Base-by-base conservation (phyloP, 2,329 filamentous ascomycete species). In the Paracoccidioides lutzii region DNA sequence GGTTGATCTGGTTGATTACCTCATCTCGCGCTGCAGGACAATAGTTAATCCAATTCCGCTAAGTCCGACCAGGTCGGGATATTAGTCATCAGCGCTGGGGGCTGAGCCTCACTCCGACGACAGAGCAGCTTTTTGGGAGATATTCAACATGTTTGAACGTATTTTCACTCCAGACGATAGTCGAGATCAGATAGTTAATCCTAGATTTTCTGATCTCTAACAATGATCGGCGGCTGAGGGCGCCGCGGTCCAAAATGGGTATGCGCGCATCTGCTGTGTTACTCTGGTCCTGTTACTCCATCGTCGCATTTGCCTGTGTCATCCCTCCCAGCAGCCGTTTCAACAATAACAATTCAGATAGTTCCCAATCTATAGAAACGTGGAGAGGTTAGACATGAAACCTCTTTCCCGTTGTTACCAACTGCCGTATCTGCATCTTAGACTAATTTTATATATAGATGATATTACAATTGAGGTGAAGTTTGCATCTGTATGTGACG, bases 401-500 rank as follows among this genome's bases (percentile, higher is more conserved):
- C 22, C 49, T 42, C 9, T 41, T 41, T 37, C 5, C 22, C 32
- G 12, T 22, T 32, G 9, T 32, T 55, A 15, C 30, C 8, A 14
- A 4, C 7, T 42, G 40, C 15, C 8, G 40, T 15, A 12, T 33
- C 30, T 14, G 9, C n/a, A 49, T 37, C 33, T 7, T 28, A 52
- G 10, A 33, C 37, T 41, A n/a, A 52, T n/a, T 32, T 33, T 52
- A 54, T 58, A 66, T 45, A 54, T 58, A 67, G 65, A 62, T 56
- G 50, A 61, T 52, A 54, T 59, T 50, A 57, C 46, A 41, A 57
- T 62, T 41, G 42, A 59, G 35, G 59, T 63, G 55, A 63, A 57
- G 51, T 64, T 66, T 50, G 54, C 61, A 55, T 58, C 59, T 35
- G 38, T 58, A 50, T 66, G 61, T 54, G 59, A 59, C n/a, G 57